Conservation (phyloP, 345 rosid genomes). For the Rhodomyrtus tomentosa region DNA sequence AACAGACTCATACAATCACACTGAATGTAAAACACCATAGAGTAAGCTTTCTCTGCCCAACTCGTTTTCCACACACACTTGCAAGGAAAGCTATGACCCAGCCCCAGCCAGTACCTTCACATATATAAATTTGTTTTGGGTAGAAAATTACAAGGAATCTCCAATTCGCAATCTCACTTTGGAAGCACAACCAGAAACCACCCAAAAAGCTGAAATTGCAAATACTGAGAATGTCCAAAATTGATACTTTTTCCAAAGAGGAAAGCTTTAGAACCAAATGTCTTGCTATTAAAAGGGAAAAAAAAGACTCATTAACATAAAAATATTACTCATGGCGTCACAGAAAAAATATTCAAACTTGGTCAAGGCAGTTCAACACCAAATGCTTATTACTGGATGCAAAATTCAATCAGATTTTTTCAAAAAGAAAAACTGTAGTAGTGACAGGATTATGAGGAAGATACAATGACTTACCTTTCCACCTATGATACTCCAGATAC, state of each 20-base stretch:
- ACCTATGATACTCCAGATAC: conserved; percentile 69
- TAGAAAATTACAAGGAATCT: not conserved
- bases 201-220: not conserved
- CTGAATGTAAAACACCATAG: not conserved
- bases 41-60: not conserved
- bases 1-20: not conserved
- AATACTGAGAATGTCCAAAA: not conserved
- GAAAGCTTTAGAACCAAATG: not conserved
- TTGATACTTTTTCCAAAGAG: not conserved
- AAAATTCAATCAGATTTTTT: not conserved
- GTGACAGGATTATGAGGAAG: not conserved
- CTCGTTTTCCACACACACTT: not conserved
- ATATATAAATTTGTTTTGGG: not conserved
- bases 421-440: not conserved
- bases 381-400: not conserved
- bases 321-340: not conserved
- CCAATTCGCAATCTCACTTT: not conserved
- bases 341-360: not conserved
- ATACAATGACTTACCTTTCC: conserved; percentile 51
- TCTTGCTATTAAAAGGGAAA: not conserved
- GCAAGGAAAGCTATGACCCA: not conserved
- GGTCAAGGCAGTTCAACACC: not conserved
- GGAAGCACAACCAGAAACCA: not conserved
- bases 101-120: not conserved
- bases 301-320: not conserved